Percentiles rank a stretch among this genome's conserved stretches.
phyloP scores from a whole-genome alignment of 345 rosid species.

The Fremontodendron californicum region DNA sequence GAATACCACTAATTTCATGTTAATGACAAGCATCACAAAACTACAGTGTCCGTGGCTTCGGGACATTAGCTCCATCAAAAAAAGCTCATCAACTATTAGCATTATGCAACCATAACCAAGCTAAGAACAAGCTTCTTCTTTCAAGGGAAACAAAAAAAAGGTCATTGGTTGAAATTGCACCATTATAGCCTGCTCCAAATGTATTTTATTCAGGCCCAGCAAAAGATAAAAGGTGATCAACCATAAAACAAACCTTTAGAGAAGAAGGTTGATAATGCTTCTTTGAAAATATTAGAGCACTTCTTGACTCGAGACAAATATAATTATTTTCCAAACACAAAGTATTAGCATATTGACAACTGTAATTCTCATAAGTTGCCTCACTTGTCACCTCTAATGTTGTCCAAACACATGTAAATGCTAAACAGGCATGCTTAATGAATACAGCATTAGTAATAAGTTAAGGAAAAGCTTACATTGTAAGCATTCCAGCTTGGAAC shows the following conservation, averaged over 20 bases:
- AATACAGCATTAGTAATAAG: not conserved
- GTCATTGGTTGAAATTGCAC: not conserved
- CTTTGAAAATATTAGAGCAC: not conserved
- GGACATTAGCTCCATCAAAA: conserved; percentile 1
- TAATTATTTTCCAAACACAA: not conserved
- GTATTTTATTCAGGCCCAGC: not conserved
- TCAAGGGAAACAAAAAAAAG: not conserved
- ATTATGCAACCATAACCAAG: not conserved
- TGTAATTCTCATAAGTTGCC: not conserved
- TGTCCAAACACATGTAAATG: not conserved
- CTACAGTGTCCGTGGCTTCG: not conserved
- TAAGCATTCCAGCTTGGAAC: conserved; percentile 93
- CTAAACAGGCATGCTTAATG: not conserved
- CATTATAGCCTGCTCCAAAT: not conserved
- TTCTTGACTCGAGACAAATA: not conserved
- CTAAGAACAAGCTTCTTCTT: not conserved
- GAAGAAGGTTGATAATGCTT: conserved; percentile 1
- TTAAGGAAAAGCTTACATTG: conserved; percentile 48
- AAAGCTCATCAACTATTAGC: not conserved
- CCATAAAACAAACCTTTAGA: not conserved
- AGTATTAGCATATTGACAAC: conserved; percentile 2
- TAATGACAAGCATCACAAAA: not conserved
- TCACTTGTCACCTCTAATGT: not conserved
- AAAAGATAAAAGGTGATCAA: not conserved
- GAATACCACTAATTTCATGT: not conserved